Evolutionary conservation across 1,139 yeast species (phyloP), one percentile per base, ranked within the genome.

Genomic region (Hansenula lynferdii): DNA sequence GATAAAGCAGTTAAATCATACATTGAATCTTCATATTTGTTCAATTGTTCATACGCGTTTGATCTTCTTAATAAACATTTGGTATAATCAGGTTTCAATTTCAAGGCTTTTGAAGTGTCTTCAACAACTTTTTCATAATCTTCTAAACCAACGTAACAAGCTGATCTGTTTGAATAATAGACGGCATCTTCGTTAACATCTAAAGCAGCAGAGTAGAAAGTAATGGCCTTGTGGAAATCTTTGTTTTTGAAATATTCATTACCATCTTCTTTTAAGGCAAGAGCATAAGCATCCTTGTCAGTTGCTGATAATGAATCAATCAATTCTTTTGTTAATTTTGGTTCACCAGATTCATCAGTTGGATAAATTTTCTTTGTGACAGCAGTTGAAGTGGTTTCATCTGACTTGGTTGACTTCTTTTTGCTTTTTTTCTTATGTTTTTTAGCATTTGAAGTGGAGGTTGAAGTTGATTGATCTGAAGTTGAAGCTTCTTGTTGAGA

Each of bases 101-200:
- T 75, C 53, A 94, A 74, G 28, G 98, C 98, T 47, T 73, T 77
- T 23, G 96, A 78, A 42, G 96, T 83, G 60, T 87, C 96, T 51
- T 80, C 85, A 49, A 94, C 75, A 34, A 89, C 96, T 57, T 86
- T 81, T 52, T 85, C 86, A 57, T 77, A 80, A 48, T 89, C 77
- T 44, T 80, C 77, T 50, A 85, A 70, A 16, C 95, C 86, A 40
- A 89, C 85, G 64, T 85, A 86, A 66, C 97, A 92, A 16, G 98
- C 98, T 20, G 97, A 89, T 65, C 96, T 77, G 69, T 90, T 90
- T 45, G 97, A 87, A 67, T 83, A 90, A 65, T 77, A 92, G 31
- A 90, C 85, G 14, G 97, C 90, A 61, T 92, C 97, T 48, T 71
- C 65, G 57, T 80, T 80, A 57, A 87, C 72, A 44, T 71, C 62